Conservation (phyloP, 345 rosid species). For the Syzygium aromaticum region DNA sequence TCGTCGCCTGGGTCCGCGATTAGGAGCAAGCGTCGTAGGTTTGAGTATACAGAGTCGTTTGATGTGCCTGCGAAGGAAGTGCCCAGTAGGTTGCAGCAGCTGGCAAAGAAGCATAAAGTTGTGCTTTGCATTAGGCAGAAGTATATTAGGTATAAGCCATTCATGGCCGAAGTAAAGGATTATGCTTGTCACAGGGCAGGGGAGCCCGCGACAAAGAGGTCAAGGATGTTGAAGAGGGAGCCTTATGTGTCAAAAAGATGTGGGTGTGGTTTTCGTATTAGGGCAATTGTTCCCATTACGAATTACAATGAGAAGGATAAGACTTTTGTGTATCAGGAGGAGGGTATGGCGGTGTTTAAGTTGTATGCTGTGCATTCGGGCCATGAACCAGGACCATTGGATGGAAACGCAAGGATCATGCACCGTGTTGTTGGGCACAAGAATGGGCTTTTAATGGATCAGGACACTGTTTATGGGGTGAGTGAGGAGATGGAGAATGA, state of each 20-base stretch:
- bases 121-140: slow-evolving; percentile 98
- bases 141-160: slow-evolving; percentile 93
- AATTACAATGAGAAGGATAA: slow-evolving; percentile 95
- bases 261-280: slow-evolving; percentile 92
- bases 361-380: slow-evolving; percentile 94
- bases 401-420: slow-evolving; percentile 97
- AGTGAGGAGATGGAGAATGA: slow-evolving; percentile 72
- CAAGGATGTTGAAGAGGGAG: slow-evolving; percentile 91
- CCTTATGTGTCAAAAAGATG: slow-evolving; percentile 96
- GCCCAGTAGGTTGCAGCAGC: slow-evolving; percentile 72
- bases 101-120: slow-evolving; percentile 94
- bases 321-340: slow-evolving; percentile 91
- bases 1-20: slow-evolving; percentile 67
- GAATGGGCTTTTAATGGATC: slow-evolving; percentile 65
- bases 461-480: slow-evolving; percentile 76
- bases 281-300: slow-evolving; percentile 93
- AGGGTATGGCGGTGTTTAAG: slow-evolving; percentile 89
- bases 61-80: slow-evolving; percentile 98
- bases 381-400: slow-evolving; percentile 95
- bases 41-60: slow-evolving; percentile 90
- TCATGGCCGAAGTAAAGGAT: slow-evolving; percentile 99
- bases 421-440: slow-evolving; percentile 93
- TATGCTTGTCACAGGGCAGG: slow-evolving; percentile 99
- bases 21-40: slow-evolving; percentile 71
- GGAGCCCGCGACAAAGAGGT: slow-evolving; percentile 79